phyloP scores from a whole-genome alignment of 768 basidiomycete species.

The Coprinopsis sp. region DNA sequence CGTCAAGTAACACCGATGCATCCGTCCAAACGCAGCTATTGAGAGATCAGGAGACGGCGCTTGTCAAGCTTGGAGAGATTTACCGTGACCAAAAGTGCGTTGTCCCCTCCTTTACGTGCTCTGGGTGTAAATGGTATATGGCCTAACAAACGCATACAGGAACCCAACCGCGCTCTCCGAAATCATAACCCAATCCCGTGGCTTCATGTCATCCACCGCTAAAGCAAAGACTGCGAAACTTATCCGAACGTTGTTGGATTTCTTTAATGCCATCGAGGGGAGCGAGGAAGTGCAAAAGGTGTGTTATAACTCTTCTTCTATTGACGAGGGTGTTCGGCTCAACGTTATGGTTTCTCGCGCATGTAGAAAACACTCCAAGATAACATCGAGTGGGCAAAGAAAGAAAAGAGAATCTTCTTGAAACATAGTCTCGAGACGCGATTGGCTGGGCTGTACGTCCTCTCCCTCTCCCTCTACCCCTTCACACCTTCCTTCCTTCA shows the following conservation, averaged over 20 bases:
- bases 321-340: neutral
- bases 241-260: conserved; percentile 48
- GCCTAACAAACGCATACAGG: conserved; percentile 32
- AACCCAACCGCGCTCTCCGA: conserved; percentile 85
- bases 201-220: conserved; percentile 90
- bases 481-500: neutral
- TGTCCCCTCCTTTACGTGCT: conserved; percentile 15
- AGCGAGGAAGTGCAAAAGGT: too few species aligned
- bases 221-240: conserved; percentile 98
- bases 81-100: conserved; percentile 83
- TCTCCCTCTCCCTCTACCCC: conserved; percentile 4
- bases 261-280: too few species aligned
- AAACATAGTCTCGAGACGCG: conserved; percentile 92
- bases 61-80: conserved; percentile 81
- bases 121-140: neutral
- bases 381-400: conserved; percentile 89
- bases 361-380: conserved; percentile 92
- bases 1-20: conserved; percentile 24
- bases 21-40: conserved; percentile 53
- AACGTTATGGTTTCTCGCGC: neutral
- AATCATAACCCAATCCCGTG: conserved; percentile 76
- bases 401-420: conserved; percentile 91
- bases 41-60: conserved; percentile 78
- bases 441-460: conserved; percentile 62
- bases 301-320: neutral